Base-by-base conservation (phyloP, 352 stramenopile species). In the Globisporangium cylindrosporum region DNA sequence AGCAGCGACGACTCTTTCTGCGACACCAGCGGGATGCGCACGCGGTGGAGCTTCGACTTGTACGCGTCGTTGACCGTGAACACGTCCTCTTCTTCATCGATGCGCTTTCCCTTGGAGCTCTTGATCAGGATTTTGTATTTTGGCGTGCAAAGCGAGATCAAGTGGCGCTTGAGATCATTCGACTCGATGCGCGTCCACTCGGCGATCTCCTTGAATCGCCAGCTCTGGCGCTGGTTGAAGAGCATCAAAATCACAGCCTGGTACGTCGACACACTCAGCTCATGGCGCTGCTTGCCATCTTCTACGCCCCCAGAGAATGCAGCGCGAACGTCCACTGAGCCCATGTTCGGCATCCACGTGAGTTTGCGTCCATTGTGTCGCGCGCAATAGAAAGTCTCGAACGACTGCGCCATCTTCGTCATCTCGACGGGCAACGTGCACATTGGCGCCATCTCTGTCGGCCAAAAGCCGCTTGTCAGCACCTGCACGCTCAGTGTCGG, bases 61-160 rank as follows among this genome's bases (percentile, higher is more conserved):
- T 98, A 99, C 20, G 92, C 85, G 32, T 86, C 73, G 69, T 99
- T 99, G 71, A 99, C 92, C 0, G 84, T 91, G 69, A 99, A 99
- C 12, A 77, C 80, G 67, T 99, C 96, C 22, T 96, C 77, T 38
- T 99, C 92, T 38, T 96, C 92, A 27, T 95, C 93, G 53, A 99
- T 99, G 2, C 86, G 92, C 69, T 99, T 98, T 43, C 97, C 97
- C 82, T 99, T 99, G 29, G 93, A 98, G n/a, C 87, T 91, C 82
- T 99, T 99, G 64, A 89, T 77, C 43, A 99, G 78, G 69, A 99
- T 98, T 55, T 95, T 94, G 77, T 98, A 97, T 76, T 99, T 99
- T 2, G 97, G 95, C 15, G 97, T 99, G 71, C 94, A 99, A 9
- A 99, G 81, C 53, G 95, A 99, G 49, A 99, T 98, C 20, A 99